Evolutionary conservation across 2,329 filamentous ascomycete species (phyloP), one percentile per base, ranked within the genome.

Genomic region (Didymella lethalis): DNA sequence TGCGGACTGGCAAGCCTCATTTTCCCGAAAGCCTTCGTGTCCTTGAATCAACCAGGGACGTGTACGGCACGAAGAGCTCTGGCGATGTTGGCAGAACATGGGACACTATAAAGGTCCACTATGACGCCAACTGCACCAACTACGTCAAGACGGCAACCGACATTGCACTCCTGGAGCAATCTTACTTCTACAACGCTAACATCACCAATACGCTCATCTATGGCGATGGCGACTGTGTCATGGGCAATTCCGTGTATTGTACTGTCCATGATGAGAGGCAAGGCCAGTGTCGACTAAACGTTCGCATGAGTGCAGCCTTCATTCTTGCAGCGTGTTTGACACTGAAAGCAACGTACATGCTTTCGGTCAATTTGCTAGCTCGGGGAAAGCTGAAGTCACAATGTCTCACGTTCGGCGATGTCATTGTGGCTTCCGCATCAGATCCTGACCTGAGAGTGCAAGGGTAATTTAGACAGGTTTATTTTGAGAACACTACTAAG

Each of bases 311-410:
- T 36, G 69, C 70, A 5, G 72, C 68, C 7, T 67, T 75, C 36
- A 66, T 71, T 7, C 64, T 75, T 8, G 61, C 64, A 11, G 63
- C 45, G 1, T 69, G 65, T 50, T 55, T 75, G 14, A 38, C 62
- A 6, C 53, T 69, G 43, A 74, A 74, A 51, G 69, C 72, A 2
- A 60, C 60, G 2, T 75, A 76, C 52, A 75, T 76, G 72, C 47
- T 70, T n/a, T 54, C 48, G 4, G 64, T 71, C 34, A 73, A 74
- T 52, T 16, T 72, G 2, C 16, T 58, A 2, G 63, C 63, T 14
- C 61, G 70, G 25, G 67, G 66, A 23, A 68, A 74, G 41, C 31
- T 67, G 20, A 74, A 72, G 60, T 54, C 61, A n/a, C 69, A 74
- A 20, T 68, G 66, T 23, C 49, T 76, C 38, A 75, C 70, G 3